Percentiles rank a stretch among this genome's conserved stretches.
Conservation (phyloP, 805 yeast species). For the Hanseniaspora guilliermondii region DNA sequence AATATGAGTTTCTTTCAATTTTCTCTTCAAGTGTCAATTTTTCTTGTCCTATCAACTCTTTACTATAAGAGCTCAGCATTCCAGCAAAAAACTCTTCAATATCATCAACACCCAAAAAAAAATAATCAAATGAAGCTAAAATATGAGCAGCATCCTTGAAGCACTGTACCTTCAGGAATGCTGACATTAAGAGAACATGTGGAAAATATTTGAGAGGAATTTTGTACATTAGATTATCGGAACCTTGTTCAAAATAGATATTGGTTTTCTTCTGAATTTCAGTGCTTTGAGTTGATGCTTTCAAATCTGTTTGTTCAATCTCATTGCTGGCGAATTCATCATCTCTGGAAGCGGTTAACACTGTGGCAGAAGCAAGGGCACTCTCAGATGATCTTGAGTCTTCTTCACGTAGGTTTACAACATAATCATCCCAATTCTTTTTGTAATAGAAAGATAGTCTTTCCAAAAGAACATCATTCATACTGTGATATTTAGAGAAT, state of each 20-base stretch:
- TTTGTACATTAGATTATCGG: neutral
- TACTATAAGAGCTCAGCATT: neutral
- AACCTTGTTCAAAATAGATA: neutral
- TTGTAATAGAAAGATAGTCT: constrained; percentile 43
- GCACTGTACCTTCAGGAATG: neutral
- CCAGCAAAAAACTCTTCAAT: neutral
- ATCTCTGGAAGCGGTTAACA: constrained; percentile 37
- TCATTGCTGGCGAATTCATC: neutral
- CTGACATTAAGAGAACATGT: neutral
- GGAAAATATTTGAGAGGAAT: neutral
- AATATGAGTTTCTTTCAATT: neutral
- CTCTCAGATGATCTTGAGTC: constrained; percentile 40
- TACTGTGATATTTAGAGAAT: constrained; percentile 22
- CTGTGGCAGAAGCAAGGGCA: constrained; percentile 81
- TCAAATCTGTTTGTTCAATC: neutral
- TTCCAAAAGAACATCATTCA: constrained; percentile 41
- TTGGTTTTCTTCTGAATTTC: neutral
- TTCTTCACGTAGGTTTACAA: constrained; percentile 38
- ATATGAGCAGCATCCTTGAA: neutral
- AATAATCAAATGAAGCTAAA: neutral
- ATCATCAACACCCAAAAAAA: neutral
- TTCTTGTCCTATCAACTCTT: neutral
- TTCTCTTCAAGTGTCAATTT: neutral
- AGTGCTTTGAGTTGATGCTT: too few species aligned
- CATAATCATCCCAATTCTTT: constrained; percentile 27